Percentiles rank a stretch among this genome's conserved stretches.
phyloP scores from a whole-genome alignment of 2,329 filamentous ascomycete genomes.

The Scedosporium dehoogii region DNA sequence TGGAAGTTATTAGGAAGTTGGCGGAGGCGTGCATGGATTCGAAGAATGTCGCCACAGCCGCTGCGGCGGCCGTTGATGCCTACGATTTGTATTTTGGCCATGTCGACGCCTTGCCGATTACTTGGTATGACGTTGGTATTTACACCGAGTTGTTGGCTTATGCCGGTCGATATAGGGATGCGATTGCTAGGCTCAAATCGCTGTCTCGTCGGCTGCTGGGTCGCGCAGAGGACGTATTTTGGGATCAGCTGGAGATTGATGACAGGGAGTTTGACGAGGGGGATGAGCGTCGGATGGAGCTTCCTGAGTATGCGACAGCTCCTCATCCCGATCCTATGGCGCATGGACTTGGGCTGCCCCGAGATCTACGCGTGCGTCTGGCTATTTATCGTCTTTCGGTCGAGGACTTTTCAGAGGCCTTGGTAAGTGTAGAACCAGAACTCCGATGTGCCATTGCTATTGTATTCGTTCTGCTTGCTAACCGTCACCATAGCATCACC shows the following conservation, averaged over 20 bases:
- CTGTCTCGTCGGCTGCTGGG: slow-evolving; percentile 77
- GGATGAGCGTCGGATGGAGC: slow-evolving; percentile 54
- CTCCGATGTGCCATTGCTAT: background rate
- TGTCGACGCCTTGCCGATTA: slow-evolving; percentile 21
- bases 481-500: slow-evolving; percentile 7
- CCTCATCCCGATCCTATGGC: slow-evolving; percentile 38
- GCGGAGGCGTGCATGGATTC: slow-evolving; percentile 47
- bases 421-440: slow-evolving; percentile 38
- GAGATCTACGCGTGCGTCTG: slow-evolving; percentile 76
- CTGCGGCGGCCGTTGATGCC: slow-evolving; percentile 32
- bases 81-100: slow-evolving; percentile 38
- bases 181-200: slow-evolving; percentile 58
- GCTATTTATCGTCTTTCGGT: slow-evolving; percentile 72
- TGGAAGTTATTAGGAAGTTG: slow-evolving; percentile 43
- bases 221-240: slow-evolving; percentile 61
- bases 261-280: slow-evolving; percentile 84
- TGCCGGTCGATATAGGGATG: slow-evolving; percentile 51
- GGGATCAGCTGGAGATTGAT: slow-evolving; percentile 63
- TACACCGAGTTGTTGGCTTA: slow-evolving; percentile 74
- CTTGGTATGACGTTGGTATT: slow-evolving; percentile 78
- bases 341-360: slow-evolving; percentile 66
- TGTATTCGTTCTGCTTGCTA: background rate
- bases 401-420: slow-evolving; percentile 59
- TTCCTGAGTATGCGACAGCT: slow-evolving; percentile 48
- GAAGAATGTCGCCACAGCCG: slow-evolving; percentile 29